Conservation (phyloP, 768 basidiomycete species). For the Pisolithus sp. region DNA sequence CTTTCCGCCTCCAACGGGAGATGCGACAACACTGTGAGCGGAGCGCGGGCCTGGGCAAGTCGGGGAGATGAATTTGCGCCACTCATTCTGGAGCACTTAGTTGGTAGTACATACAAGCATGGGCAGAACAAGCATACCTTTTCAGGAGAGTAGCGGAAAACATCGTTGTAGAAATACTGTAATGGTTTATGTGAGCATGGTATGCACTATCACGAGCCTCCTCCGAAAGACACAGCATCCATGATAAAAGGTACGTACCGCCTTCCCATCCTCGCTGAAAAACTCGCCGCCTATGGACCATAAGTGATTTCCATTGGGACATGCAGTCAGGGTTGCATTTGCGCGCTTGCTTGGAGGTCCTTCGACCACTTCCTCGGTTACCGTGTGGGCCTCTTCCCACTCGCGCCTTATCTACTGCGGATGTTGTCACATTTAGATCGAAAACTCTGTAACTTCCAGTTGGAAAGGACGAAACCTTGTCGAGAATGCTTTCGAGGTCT, state of each 20-base stretch:
- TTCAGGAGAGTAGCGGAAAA: constrained; percentile 80
- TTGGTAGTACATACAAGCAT: not conserved
- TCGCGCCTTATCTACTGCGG: constrained; percentile 67
- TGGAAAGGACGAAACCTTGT: constrained; percentile 43
- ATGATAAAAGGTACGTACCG: constrained; percentile 36
- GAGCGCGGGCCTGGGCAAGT: constrained; percentile 85
- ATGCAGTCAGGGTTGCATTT: constrained; percentile 75
- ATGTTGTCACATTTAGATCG: not conserved
- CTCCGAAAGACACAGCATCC: too few species aligned
- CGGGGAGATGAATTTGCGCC: constrained; percentile 78
- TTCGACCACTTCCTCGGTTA: constrained; percentile 80
- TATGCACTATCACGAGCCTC: not conserved
- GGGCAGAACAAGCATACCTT: constrained; percentile 39
- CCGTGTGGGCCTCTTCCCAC: constrained; percentile 76
- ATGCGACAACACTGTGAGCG: constrained; percentile 75
- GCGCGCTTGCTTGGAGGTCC: constrained; percentile 80
- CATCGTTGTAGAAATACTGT: constrained; percentile 83
- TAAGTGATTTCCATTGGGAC: constrained; percentile 73
- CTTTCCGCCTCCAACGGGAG: constrained; percentile 77
- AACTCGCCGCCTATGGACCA: constrained; percentile 87
- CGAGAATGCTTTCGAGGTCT: constrained; percentile 80
- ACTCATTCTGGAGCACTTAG: constrained; percentile 57
- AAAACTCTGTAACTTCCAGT: constrained; percentile 1
- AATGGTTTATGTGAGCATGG: not conserved
- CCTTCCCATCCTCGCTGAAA: constrained; percentile 80